These are phyloP conservation scores for Cladosporium sp. DNA, from an alignment of 2,329 filamentous ascomycete genomes.

Conservation along the genomic window DNA sequence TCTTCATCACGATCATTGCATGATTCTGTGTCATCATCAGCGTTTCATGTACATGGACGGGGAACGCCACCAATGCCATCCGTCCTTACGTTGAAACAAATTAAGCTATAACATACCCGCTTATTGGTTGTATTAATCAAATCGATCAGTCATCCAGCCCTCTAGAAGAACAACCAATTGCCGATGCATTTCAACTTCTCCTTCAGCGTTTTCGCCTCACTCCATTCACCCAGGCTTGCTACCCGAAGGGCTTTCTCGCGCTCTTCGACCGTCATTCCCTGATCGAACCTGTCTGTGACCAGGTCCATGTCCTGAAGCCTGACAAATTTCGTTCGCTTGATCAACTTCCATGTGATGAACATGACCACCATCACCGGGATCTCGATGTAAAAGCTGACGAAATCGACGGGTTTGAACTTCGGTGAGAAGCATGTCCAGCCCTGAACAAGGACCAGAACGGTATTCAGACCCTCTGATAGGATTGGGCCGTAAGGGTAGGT, in stretches of 20 bases:
- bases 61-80: too few relatives aligned
- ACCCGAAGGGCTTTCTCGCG: background rate
- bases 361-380: slow-evolving; percentile 56
- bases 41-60: too few relatives aligned
- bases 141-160: too few relatives aligned
- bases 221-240: slow-evolving; percentile 6
- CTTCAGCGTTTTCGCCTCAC: background rate
- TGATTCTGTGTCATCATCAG: too few relatives aligned
- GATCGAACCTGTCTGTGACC: slow-evolving; percentile 16
- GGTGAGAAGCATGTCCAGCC: slow-evolving; percentile 62
- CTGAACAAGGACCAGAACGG: slow-evolving; percentile 58
- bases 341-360: slow-evolving; percentile 52
- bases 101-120: too few relatives aligned
- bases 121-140: too few relatives aligned
- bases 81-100: too few relatives aligned
- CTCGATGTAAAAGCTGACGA: slow-evolving; percentile 60
- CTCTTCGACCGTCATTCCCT: slow-evolving; percentile 5
- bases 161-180: slow-evolving; percentile 3
- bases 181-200: slow-evolving; percentile 1
- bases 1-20: too few relatives aligned
- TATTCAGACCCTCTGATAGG: slow-evolving; percentile 54
- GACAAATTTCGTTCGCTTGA: slow-evolving; percentile 47
- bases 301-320: slow-evolving; percentile 48
- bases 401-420: slow-evolving; percentile 53
- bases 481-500: slow-evolving; percentile 61